Base-by-base conservation (phyloP, 305 asterid genomes). In the Stenogyne calaminthoides region DNA sequence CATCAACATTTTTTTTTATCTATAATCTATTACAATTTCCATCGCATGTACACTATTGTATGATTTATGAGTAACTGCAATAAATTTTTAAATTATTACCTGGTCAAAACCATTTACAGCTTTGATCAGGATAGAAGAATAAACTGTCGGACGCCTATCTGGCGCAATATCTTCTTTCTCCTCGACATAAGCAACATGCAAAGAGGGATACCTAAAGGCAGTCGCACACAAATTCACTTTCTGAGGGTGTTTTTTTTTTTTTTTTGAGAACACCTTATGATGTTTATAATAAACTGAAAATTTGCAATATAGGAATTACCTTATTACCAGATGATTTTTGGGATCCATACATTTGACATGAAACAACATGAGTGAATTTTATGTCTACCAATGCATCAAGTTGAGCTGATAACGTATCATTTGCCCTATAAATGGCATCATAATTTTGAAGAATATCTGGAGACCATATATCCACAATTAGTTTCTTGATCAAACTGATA, bases 171-270 rank as follows among this genome's bases (percentile, higher is more conserved):
- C 93, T 83, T 93, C 99, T 73, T 81, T 92, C 85, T 92, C 99
- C 83, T 92, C 99, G 14, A 95, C 97, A 75, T 95, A 95, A 60
- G 99, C 99, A 72, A 95, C 96, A 15, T 98, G 98, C 61, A 95
- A 77, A 67, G 98, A 76, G 63, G 96, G 99, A 78, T 89, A 85
- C 88, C 98, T 93, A 73, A 49, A 77, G 83, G 34, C 69, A 77
- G 46, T 39, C 51, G 72, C 70, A 64, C 52, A 72, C 19, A 60
- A 47, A n/a, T 42, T 78, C 56, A 75, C 12, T 54, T 44, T 44
- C 52, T 1, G 6, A 44, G 12, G 52, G 4, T 25, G 1, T 2
- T 22, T 22, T n/a, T n/a, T 25, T n/a, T n/a, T n/a, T 1, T 25
- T 25, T 1, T 25, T 25, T 25, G 2, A 25, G 29, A 25, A 25